Evolutionary conservation across 768 basidiomycete species (phyloP), one percentile per base, ranked within the genome.

Genomic region (Boletus huronensis): DNA sequence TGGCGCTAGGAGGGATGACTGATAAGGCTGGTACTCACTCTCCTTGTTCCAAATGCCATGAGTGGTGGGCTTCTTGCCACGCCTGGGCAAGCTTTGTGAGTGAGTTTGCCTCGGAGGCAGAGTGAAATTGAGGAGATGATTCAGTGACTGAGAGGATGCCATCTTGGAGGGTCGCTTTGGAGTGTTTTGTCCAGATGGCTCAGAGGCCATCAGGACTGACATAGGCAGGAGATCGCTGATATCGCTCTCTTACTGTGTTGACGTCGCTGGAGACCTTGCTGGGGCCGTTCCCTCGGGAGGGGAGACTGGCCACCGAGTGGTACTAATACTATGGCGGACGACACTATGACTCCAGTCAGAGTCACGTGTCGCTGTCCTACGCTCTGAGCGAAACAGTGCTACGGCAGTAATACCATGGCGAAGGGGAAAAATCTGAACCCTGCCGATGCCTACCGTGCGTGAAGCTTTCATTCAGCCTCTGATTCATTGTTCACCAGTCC

Each of bases 61-160:
- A 40, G 77, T 78, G 1, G 80, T 81, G 25, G 82, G 74, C 75
- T 80, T 88, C 76, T 84, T 84, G 63, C 88, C 88, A 69, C 93
- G 84, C 67, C 90, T 78, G 2, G 90, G 89, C 19, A 85, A 68
- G 61, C 71, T 82, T 40, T 75, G 71, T 17, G 83, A 77, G 32
- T 83, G 81, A 40, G 79, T 72, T 71, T 92, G 87, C 67, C 95
- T 79, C 17, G 94, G 93, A 61, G 96, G 95, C 26, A 98, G 78
- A 6, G 88, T 85, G 74, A 98, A 98, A 70, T 93, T 96, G 67
- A 98, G 88, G 48, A 97, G 85, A 75, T 96, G 87, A 67, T 91
- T 90, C 68, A 78, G 66, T 55, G 81, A 77, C 73, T 87, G 84
- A 58, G 77, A 76, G 23, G 84, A 77, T 38, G 82, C 77, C 81